Percentiles rank a stretch among this genome's conserved stretches.
Conservation (phyloP, 352 stramenopile genomes). For the Globisporangium emineosum region DNA sequence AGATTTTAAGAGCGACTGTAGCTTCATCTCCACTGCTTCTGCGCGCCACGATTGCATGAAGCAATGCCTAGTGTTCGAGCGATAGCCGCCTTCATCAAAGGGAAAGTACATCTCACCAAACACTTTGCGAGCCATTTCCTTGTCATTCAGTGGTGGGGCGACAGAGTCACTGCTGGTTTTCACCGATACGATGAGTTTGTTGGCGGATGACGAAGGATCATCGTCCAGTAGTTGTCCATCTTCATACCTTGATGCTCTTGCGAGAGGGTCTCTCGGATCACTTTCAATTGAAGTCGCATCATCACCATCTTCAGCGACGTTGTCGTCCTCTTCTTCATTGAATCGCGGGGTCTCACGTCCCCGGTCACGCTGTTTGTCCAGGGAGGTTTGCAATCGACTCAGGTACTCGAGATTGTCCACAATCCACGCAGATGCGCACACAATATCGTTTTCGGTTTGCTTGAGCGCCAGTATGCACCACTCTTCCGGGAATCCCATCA, state of each 20-base stretch:
- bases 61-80: slow-evolving; percentile 41
- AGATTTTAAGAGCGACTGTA: not conserved
- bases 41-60: slow-evolving; percentile 34
- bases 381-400: slow-evolving; percentile 69
- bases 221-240: not conserved
- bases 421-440: slow-evolving; percentile 90
- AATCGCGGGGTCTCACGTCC: slow-evolving; percentile 32
- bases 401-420: slow-evolving; percentile 93
- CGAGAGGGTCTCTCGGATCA: not conserved
- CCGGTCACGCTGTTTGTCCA: slow-evolving; percentile 66
- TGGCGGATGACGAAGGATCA: not conserved
- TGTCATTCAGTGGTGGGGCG: slow-evolving; percentile 48
- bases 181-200: not conserved
- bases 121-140: slow-evolving; percentile 78
- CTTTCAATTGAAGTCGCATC: not conserved
- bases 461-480: slow-evolving; percentile 90
- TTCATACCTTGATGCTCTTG: not conserved
- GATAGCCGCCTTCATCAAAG: slow-evolving; percentile 74
- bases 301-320: not conserved
- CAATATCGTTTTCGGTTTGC: slow-evolving; percentile 90
- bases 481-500: slow-evolving; percentile 92
- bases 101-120: slow-evolving; percentile 88
- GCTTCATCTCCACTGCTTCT: slow-evolving; percentile 30
- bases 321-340: slow-evolving; percentile 74
- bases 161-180: not conserved